Base-by-base conservation (phyloP, 2,329 filamentous ascomycete species). In the Pseudogymnoascus sp. region DNA sequence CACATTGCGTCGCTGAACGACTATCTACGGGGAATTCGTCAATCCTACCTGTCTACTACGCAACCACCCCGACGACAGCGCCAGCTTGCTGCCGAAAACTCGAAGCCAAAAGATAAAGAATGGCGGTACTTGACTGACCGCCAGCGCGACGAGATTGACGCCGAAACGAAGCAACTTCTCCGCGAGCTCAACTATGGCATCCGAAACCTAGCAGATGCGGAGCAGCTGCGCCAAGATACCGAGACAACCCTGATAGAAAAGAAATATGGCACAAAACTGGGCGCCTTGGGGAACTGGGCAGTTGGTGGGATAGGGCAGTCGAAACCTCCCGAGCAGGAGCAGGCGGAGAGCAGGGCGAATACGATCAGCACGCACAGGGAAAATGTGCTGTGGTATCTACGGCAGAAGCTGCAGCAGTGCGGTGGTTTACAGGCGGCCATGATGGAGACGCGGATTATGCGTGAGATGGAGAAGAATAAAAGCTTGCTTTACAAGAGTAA, bases 381-480 rank as follows among this genome's bases (percentile, higher is more conserved):
- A 68, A 86, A 86, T 64, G 84, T 99, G 48, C 75, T 97, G 9
- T 92, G 88, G 85, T 92, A 87, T 66, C 71, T 99, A 67, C 80
- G 89, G 64, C 81, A 86, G 69, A 81, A 84, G 67, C 74, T 97
- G 63, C 88, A 94, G 74, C 79, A 83, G 65, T 91, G 87, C 60
- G 87, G 88, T 39, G 80, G 83, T 67, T 84, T 87, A 64, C 92
- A 97, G 76, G 85, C 90, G 67, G 82, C 81, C 57, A 96, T 97
- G 90, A 96, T 97, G 80, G 92, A 96, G 75, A 88, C 89, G 68
- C 77, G 94, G 67, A 77, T 97, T 65, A 84, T 85, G 69, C 79
- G 94, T 59, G 90, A 95, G 71, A 80, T 92, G 72, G 92, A 97
- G 75, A 94, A 89, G 81, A 92, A 86, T 69, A 89, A 90, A 74